These are phyloP conservation scores for Articulospora tetracladia DNA, from an alignment of 495 filamentous ascomycete species.

Conservation along the genomic window DNA sequence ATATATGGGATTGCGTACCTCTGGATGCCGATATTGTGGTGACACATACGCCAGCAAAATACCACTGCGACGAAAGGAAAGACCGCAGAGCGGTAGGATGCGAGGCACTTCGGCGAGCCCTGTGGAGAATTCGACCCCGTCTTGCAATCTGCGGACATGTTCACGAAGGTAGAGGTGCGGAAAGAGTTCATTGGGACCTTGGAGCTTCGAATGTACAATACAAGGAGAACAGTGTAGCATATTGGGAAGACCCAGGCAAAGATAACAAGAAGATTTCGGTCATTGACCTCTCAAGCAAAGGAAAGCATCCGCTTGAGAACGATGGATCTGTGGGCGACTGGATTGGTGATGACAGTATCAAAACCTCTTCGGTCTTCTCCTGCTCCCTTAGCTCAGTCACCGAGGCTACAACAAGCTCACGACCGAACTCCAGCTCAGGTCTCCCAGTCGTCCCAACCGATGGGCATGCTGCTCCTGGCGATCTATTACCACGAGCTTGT, in stretches of 20 bases:
- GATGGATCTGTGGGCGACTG: slow-evolving; percentile 13
- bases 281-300: slow-evolving; percentile 42
- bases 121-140: slow-evolving; percentile 73
- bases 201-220: slow-evolving; percentile 27
- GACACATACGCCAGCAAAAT: slow-evolving; percentile 76
- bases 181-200: slow-evolving; percentile 55
- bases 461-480: slow-evolving; percentile 7
- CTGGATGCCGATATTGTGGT: slow-evolving; percentile 72
- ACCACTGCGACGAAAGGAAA: slow-evolving; percentile 69
- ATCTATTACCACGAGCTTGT: slow-evolving; percentile 13
- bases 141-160: slow-evolving; percentile 90
- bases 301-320: slow-evolving; percentile 24
- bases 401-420: neutral
- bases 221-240: slow-evolving; percentile 20
- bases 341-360: neutral
- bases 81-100: slow-evolving; percentile 52
- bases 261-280: slow-evolving; percentile 56
- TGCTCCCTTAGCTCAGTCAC: neutral
- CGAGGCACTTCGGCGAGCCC: slow-evolving; percentile 59
- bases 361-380: neutral
- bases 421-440: neutral
- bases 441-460: neutral
- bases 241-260: slow-evolving; percentile 41
- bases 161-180: slow-evolving; percentile 61
- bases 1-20: slow-evolving; percentile 60